These are phyloP conservation scores for Lasiosphaeria ovina DNA, from an alignment of 495 filamentous ascomycete species.

Conservation along the genomic window DNA sequence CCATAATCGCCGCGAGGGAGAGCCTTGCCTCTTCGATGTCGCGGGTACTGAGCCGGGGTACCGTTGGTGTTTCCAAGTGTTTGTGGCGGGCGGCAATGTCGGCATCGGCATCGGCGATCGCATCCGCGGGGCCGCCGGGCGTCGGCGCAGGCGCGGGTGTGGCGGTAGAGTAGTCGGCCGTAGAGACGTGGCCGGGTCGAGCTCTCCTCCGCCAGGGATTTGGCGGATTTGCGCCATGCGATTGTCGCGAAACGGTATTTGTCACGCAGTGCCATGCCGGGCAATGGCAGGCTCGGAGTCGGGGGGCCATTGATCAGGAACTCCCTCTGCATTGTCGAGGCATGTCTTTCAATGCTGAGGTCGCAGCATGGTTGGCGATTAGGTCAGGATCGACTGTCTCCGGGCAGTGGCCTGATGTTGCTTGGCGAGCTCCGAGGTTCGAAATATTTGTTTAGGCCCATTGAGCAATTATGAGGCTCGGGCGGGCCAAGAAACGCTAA, in stretches of 20 bases:
- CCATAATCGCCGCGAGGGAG: constrained; percentile 16
- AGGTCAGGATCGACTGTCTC: neutral
- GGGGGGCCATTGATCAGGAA: constrained; percentile 67
- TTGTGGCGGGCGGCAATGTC: constrained; percentile 64
- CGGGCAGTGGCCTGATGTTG: constrained; percentile 11
- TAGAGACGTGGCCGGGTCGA: constrained; percentile 61
- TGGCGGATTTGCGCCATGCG: constrained; percentile 10
- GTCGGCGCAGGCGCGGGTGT: constrained; percentile 15
- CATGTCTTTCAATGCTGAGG: constrained; percentile 30
- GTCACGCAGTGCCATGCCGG: constrained; percentile 58
- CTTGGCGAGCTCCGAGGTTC: neutral
- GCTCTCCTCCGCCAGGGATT: constrained; percentile 50
- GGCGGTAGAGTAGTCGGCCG: constrained; percentile 68
- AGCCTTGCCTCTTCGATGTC: constrained; percentile 48
- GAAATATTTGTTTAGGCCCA: neutral
- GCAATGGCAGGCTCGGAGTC: constrained; percentile 63
- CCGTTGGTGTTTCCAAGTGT: constrained; percentile 45
- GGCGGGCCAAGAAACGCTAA: constrained; percentile 1
- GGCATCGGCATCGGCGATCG: constrained; percentile 61
- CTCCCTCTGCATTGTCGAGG: constrained; percentile 57
- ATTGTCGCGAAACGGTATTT: constrained; percentile 30
- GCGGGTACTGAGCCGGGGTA: too few relatives aligned
- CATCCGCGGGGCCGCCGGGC: neutral
- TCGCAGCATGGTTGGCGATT: neutral
- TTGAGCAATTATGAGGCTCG: neutral